phyloP scores from a whole-genome alignment of 139 green algal species.

The Closterium sp. region DNA sequence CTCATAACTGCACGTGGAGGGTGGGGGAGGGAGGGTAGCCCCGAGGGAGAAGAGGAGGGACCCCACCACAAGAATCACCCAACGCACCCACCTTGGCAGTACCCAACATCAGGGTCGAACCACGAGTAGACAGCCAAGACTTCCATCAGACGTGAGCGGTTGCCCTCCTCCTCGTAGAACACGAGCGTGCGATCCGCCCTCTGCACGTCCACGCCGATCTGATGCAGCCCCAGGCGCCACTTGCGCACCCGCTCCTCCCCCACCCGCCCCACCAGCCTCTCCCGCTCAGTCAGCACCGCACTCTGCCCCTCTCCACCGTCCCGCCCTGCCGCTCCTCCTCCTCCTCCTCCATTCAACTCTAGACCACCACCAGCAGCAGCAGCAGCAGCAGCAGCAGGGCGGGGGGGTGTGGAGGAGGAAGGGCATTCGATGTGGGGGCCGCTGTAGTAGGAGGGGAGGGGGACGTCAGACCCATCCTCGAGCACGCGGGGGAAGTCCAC shows the following conservation, averaged over 20 bases:
- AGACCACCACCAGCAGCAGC: not conserved
- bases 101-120: constrained; percentile 76
- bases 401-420: not conserved
- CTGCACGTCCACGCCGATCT: constrained; percentile 15
- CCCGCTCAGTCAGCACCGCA: too few relatives aligned
- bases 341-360: too few relatives aligned
- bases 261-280: too few relatives aligned
- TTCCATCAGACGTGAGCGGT: constrained; percentile 30
- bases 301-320: too few relatives aligned
- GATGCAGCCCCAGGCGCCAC: constrained; percentile 35
- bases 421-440: not conserved
- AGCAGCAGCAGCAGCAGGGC: not conserved
- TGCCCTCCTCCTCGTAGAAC: constrained; percentile 36
- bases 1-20: too few relatives aligned
- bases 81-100: constrained; percentile 70
- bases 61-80: too few relatives aligned
- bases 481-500: constrained; percentile 22
- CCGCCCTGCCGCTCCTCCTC: too few relatives aligned
- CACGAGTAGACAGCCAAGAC: constrained; percentile 78
- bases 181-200: not conserved
- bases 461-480: constrained; percentile 12
- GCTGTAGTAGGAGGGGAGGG: not conserved
- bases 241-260: not conserved
- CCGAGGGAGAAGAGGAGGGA: too few relatives aligned
- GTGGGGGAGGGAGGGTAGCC: too few relatives aligned